A percentile compares a stretch with the other conserved stretches of the same genome.
These are phyloP conservation scores for Beauveria brongniartii DNA, from an alignment of 2,329 filamentous ascomycete genomes.

Conservation along the genomic window DNA sequence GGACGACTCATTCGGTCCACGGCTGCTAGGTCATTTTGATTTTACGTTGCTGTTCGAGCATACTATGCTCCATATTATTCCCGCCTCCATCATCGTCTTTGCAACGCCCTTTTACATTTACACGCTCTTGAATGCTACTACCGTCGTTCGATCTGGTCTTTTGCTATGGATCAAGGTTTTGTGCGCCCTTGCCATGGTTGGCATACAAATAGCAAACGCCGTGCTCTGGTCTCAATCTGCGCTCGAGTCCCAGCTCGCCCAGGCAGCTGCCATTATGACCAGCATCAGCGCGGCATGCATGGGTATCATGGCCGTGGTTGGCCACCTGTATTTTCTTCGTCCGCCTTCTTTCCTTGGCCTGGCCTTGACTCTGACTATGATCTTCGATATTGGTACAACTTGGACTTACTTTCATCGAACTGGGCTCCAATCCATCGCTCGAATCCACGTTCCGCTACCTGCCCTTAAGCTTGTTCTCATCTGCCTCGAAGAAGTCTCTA, in stretches of 20 bases:
- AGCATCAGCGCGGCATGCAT: slow-evolving; percentile 21
- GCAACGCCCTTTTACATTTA: slow-evolving; percentile 1
- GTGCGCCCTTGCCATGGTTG: fast-evolving
- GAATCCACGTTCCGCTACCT: slow-evolving; percentile 20
- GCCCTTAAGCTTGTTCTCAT: slow-evolving; percentile 21
- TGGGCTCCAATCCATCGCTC: slow-evolving; percentile 17
- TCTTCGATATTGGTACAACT: slow-evolving; percentile 25
- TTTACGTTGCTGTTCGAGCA: slow-evolving; percentile 6
- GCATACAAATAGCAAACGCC: slow-evolving; percentile 18
- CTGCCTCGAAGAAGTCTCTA: slow-evolving; percentile 24
- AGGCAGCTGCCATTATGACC: slow-evolving; percentile 19
- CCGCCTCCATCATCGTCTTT: slow-evolving; percentile 9
- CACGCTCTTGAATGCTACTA: neutral
- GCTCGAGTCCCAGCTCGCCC: neutral
- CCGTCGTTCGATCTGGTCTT: neutral
- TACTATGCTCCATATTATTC: neutral
- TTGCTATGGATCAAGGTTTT: slow-evolving; percentile 19
- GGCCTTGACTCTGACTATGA: slow-evolving; percentile 23
- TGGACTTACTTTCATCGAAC: slow-evolving; percentile 26
- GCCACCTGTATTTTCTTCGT: slow-evolving; percentile 24
- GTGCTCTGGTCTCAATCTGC: neutral
- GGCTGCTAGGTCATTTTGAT: slow-evolving; percentile 3
- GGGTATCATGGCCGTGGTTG: slow-evolving; percentile 21
- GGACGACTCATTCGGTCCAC: slow-evolving; percentile 6
- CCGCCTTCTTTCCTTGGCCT: slow-evolving; percentile 24